A percentile compares a stretch with the other conserved stretches of the same genome.
phyloP scores from a whole-genome alignment of 2,329 filamentous ascomycete genomes.

The Sarocladium strictum region DNA sequence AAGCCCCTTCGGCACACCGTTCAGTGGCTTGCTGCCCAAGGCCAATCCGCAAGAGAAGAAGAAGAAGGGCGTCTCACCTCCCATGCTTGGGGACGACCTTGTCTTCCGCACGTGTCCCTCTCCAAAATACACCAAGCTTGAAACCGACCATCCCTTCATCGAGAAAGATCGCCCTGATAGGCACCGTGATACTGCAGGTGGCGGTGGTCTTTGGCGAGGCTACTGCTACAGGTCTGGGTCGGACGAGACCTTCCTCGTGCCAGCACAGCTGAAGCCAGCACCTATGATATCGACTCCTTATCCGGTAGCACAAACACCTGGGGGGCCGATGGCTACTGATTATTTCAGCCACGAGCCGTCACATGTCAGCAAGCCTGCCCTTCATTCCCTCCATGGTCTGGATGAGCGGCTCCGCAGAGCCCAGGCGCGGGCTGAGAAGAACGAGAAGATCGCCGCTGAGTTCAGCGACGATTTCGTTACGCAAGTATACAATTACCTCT shows the following conservation, averaged over 20 bases:
- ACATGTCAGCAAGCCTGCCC: conserved; percentile 20
- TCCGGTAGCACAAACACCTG: conserved; percentile 30
- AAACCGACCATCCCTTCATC: conserved; percentile 64
- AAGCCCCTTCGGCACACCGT: conserved; percentile 37
- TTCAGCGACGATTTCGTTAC: conserved; percentile 83
- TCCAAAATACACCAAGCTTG: conserved; percentile 77
- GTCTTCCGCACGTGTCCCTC: conserved; percentile 76
- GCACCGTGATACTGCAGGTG: conserved; percentile 50
- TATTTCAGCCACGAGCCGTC: conserved; percentile 36
- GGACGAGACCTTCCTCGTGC: conserved; percentile 31
- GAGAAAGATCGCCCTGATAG: conserved; percentile 40
- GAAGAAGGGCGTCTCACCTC: conserved; percentile 58
- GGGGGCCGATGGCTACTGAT: conserved; percentile 39
- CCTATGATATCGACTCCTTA: conserved; percentile 46
- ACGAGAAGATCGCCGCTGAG: conserved; percentile 55
- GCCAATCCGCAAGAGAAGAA: conserved; percentile 36
- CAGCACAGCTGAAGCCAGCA: conserved; percentile 38
- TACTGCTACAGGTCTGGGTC: conserved; percentile 49
- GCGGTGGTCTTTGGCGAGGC: conserved; percentile 70
- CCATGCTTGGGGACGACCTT: conserved; percentile 82
- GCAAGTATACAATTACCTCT: conserved; percentile 96
- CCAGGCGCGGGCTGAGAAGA: conserved; percentile 41
- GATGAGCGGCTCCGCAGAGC: conserved; percentile 41
- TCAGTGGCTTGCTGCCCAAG: conserved; percentile 33
- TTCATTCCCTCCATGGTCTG: conserved; percentile 45